Conservation (phyloP, 306 rosid genomes). For the Quercus gilva region DNA sequence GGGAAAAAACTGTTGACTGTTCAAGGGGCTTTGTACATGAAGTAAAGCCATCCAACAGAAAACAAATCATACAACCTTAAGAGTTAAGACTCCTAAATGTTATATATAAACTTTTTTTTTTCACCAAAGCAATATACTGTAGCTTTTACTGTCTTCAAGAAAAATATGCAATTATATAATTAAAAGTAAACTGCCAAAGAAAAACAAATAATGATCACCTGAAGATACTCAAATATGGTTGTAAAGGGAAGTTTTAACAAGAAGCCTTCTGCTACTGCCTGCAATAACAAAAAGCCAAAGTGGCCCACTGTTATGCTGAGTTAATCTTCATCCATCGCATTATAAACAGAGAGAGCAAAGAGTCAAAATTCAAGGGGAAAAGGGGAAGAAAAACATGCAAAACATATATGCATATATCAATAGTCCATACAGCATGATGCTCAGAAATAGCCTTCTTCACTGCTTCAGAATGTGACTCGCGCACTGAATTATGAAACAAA, state of each 20-base stretch:
- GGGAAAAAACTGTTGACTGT: neutral
- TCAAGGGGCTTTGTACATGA: neutral
- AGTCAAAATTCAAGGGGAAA: neutral
- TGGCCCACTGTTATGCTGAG: constrained; percentile 8
- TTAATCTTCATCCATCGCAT: constrained; percentile 14
- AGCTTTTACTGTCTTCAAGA: neutral
- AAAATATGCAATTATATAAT: neutral
- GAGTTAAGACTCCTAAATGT: neutral
- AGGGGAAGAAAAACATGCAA: constrained; percentile 6
- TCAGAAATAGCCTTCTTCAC: constrained; percentile 65
- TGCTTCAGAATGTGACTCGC: constrained; percentile 57
- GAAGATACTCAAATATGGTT: constrained; percentile 97
- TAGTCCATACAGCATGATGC: constrained; percentile 68
- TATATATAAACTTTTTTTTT: neutral
- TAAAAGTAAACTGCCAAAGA: neutral
- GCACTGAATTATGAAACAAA: constrained; percentile 51
- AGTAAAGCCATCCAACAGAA: neutral
- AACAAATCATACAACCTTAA: neutral
- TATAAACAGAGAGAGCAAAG: constrained; percentile 7
- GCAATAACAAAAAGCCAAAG: constrained; percentile 34
- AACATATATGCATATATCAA: constrained; percentile 6
- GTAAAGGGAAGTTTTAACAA: constrained; percentile 75
- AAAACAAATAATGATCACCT: constrained; percentile 35
- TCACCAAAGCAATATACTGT: neutral
- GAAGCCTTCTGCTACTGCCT: constrained; percentile 66